Evolutionary conservation across 176 grass and related monocot genomes (phyloP), one percentile per base, ranked within the genome.

Genomic region (Eragrostis nindensis): DNA sequence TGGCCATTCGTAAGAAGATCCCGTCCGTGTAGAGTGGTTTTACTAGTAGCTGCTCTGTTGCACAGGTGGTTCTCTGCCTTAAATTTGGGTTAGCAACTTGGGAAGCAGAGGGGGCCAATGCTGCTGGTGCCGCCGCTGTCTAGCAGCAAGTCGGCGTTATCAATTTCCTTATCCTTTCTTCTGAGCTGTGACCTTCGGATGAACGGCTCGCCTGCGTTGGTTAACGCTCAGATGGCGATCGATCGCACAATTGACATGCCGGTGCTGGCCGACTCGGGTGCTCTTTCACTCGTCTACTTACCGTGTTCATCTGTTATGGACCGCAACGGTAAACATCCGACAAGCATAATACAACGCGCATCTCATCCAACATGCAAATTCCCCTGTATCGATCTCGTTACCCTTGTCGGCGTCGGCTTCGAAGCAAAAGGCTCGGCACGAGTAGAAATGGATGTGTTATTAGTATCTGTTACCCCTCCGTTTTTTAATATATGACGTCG

Each of bases 31-130:
- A n/a, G n/a, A n/a, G n/a, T n/a, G n/a, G n/a, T n/a, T n/a, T n/a
- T n/a, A n/a, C n/a, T n/a, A n/a, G n/a, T 26, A 15, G 2, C 24
- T 19, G 46, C 45, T 16, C 26, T 52, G 70, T 48, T 32, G 22
- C 13, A 16, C 8, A 9, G 43, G 42, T 24, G n/a, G n/a, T 44
- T 8, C 43, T 5, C n/a, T 70, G 11, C 42, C 11, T 16, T 70
- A 11, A 54, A 73, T 17, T 73, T 47, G 53, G 71, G 11, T 32
- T 74, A 49, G 71, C 71, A 74, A 74, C 18, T 74, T 40, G 71
- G 52, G 30, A 38, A 30, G 11, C 71, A 30, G 25, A 5, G 12
- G 32, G 32, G 32, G 2, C 32, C 32, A n/a, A n/a, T 36, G 32
- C 7, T 1, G 22, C 3, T 14, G 45, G 8, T 38, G 7, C 50